phyloP scores from a whole-genome alignment of 441 rosid genomes.

The Gossypium schwendimanii region DNA sequence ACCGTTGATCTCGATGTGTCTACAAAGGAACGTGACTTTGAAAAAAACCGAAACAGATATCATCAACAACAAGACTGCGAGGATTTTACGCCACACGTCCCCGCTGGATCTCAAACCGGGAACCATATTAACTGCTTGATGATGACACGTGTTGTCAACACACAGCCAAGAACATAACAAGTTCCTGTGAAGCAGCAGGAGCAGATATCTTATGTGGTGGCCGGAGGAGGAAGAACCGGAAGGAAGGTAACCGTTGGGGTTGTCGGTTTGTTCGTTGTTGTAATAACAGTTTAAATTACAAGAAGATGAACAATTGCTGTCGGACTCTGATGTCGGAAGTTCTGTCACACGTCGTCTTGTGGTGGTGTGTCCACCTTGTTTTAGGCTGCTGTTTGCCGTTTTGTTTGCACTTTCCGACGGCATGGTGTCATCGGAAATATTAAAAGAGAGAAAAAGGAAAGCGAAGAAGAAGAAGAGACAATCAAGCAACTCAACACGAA shows the following conservation, averaged over 20 bases:
- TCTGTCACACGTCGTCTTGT: slow-evolving; percentile 55
- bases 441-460: background rate
- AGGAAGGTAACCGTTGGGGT: slow-evolving; percentile 12
- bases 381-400: slow-evolving; percentile 29
- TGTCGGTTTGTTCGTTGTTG: slow-evolving; percentile 29
- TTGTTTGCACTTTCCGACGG: slow-evolving; percentile 32
- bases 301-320: slow-evolving; percentile 23
- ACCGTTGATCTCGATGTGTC: slow-evolving; percentile 24
- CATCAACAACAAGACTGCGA: slow-evolving; percentile 36
- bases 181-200: slow-evolving; percentile 34
- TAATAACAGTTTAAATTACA: slow-evolving; percentile 16
- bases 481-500: background rate
- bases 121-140: slow-evolving; percentile 34
- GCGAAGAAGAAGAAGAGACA: background rate
- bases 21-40: slow-evolving; percentile 41
- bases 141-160: slow-evolving; percentile 34
- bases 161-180: slow-evolving; percentile 19
- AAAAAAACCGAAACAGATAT: slow-evolving; percentile 55
- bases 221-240: slow-evolving; percentile 24
- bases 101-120: slow-evolving; percentile 44
- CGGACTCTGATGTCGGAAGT: slow-evolving; percentile 21
- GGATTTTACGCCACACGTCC: slow-evolving; percentile 40
- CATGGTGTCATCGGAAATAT: slow-evolving; percentile 17
- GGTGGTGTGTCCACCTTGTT: slow-evolving; percentile 37
- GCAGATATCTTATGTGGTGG: slow-evolving; percentile 28